Conservation (phyloP, 352 stramenopile genomes). For the Globisporangium viniferum region DNA sequence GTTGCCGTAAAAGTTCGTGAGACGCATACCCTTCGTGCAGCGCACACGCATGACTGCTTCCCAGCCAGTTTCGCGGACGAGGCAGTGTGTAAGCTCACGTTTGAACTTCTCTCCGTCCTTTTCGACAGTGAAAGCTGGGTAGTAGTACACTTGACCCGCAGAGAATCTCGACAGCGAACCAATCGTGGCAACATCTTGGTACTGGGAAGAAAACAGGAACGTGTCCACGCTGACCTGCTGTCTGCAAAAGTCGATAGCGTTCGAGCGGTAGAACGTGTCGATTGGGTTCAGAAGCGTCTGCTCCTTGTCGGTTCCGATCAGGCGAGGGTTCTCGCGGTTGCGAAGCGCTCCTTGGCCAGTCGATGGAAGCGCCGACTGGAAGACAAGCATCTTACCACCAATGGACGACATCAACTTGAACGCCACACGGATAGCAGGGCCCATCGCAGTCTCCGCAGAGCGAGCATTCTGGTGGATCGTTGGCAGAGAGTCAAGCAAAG, state of each 20-base stretch:
- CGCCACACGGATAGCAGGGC: slow-evolving; percentile 91
- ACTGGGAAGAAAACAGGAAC: slow-evolving; percentile 95
- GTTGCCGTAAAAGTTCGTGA: slow-evolving; percentile 99
- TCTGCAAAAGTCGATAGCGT: slow-evolving; percentile 95
- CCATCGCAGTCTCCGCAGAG: slow-evolving; percentile 75
- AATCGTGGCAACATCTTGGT: slow-evolving; percentile 96
- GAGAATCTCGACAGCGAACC: slow-evolving; percentile 95
- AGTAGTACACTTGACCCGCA: slow-evolving; percentile 96
- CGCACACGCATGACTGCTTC: slow-evolving; percentile 98
- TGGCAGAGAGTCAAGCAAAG: slow-evolving; percentile 95
- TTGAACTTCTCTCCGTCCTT: slow-evolving; percentile 93
- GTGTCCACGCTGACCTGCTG: slow-evolving; percentile 99
- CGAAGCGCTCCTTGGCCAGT: slow-evolving; percentile 72
- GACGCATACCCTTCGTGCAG: slow-evolving; percentile 96
- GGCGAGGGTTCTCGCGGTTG: slow-evolving; percentile 80
- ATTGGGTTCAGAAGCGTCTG: slow-evolving; percentile 89
- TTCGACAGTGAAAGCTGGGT: slow-evolving; percentile 91
- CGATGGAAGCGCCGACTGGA: slow-evolving; percentile 81
- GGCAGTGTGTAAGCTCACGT: slow-evolving; percentile 88
- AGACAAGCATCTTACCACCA: slow-evolving; percentile 88
- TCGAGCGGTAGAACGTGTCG: slow-evolving; percentile 89
- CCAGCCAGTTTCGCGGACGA: slow-evolving; percentile 92
- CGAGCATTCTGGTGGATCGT: slow-evolving; percentile 83
- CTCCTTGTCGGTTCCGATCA: slow-evolving; percentile 86
- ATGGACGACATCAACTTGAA: slow-evolving; percentile 96